Base-by-base conservation (phyloP, 2,329 filamentous ascomycete genomes). In the Aspergillus sp. region DNA sequence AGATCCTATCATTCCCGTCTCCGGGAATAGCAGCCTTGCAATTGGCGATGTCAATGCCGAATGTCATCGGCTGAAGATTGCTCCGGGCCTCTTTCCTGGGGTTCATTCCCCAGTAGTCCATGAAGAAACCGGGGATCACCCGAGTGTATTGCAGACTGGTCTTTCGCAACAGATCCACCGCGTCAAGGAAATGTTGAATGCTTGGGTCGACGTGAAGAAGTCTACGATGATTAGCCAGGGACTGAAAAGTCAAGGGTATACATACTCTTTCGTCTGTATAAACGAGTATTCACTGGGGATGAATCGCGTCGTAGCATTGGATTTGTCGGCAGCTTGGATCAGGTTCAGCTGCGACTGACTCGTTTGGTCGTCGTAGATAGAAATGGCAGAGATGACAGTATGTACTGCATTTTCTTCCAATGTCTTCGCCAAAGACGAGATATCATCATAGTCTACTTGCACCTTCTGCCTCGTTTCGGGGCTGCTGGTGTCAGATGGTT, bases 21-120 rank as follows among this genome's bases (percentile, higher is more conserved):
- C 81, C 82, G 0, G 83, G 82, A 20, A 84, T 78, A 11, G 77
- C 80, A 1, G 83, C 83, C 3, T 69, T 69, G 12, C 79, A 77
- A 59, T 74, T 73, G 3, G 67, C 57, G 10, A 84, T 75, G 63
- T 84, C 80, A 20, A 84, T 60, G 3, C 78, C 74, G 14, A 81
- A 75, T 0, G 75, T 69, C 52, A 74, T 71, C 2, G 74, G 76
- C 2, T 69, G 57, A 55, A 83, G 63, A 63, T 81, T 68, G 2
- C 75, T 77, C 57, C 72, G 68, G 47, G 77, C 3, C 4, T 7
- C 5, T 3, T n/a, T 42, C 14, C 2, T 62, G 11, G 68, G 59
- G 2, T 78, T 78, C 56, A 73, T 69, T 36, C 75, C 78, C 67
- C 69, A 82, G 64, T 80, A 81, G 61, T 82, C 80, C 63, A 81